These are phyloP conservation scores for Clonostachys solani DNA, from an alignment of 2,329 filamentous ascomycete genomes.

Conservation along the genomic window DNA sequence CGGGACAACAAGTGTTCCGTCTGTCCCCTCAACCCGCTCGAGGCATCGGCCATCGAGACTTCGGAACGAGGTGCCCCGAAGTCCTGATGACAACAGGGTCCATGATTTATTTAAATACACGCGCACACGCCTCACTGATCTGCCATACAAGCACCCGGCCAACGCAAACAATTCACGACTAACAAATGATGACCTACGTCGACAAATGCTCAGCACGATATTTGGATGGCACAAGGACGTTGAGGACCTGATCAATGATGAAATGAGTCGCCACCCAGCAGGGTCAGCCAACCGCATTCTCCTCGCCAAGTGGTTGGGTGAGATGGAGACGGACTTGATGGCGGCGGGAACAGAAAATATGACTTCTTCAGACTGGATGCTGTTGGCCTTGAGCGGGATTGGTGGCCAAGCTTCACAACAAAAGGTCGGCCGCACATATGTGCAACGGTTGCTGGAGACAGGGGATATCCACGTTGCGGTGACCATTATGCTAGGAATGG, in stretches of 20 bases:
- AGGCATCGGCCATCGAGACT: slow-evolving; percentile 61
- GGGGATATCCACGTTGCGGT: slow-evolving; percentile 90
- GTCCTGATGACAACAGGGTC: slow-evolving; percentile 63
- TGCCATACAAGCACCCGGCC: slow-evolving; percentile 72
- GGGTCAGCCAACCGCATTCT: slow-evolving; percentile 78
- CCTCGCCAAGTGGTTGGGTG: slow-evolving; percentile 88
- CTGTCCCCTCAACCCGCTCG: slow-evolving; percentile 42
- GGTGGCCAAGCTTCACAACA: slow-evolving; percentile 73
- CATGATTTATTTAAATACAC: slow-evolving; percentile 85
- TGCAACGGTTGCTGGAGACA: slow-evolving; percentile 83
- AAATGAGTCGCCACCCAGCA: slow-evolving; percentile 68
- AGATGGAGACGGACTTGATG: slow-evolving; percentile 78
- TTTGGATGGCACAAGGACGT: slow-evolving; percentile 94
- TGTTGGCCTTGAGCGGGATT: slow-evolving; percentile 86
- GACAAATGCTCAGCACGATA: slow-evolving; percentile 88
- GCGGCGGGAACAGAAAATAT: slow-evolving; percentile 78
- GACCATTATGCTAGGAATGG: slow-evolving; percentile 87
- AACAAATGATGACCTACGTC: slow-evolving; percentile 75
- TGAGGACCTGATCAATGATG: slow-evolving; percentile 76
- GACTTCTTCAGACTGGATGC: slow-evolving; percentile 95
- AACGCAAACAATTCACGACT: slow-evolving; percentile 52
- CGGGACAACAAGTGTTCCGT: slow-evolving; percentile 28
- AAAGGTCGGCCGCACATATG: slow-evolving; percentile 85
- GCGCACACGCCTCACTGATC: slow-evolving; percentile 73
- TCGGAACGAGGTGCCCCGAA: slow-evolving; percentile 75